phyloP scores from a whole-genome alignment of 1,139 yeast species.

The Hansenula lynferdii region DNA sequence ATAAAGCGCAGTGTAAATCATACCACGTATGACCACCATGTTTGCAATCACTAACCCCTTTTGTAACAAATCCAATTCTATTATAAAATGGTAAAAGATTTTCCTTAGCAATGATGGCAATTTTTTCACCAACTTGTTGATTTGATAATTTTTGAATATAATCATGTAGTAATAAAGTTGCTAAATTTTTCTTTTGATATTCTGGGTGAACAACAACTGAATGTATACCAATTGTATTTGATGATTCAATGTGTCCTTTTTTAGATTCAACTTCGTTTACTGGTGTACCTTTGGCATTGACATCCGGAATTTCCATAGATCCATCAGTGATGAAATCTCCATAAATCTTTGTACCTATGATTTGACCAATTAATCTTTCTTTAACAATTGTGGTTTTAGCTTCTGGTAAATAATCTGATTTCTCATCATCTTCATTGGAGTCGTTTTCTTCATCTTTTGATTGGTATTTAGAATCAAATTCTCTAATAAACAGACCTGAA shows the following conservation, averaged over 20 bases:
- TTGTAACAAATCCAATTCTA: conserved; percentile 67
- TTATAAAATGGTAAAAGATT: conserved; percentile 71
- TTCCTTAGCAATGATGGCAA: conserved; percentile 70
- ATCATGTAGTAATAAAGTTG: conserved; percentile 79
- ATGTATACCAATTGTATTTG: conserved; percentile 76
- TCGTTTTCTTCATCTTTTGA: conserved; percentile 29
- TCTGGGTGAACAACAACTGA: conserved; percentile 74
- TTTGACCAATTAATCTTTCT: conserved; percentile 78
- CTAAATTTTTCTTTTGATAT: conserved; percentile 78
- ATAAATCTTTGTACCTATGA: conserved; percentile 74
- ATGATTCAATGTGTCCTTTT: conserved; percentile 75
- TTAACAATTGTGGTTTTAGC: conserved; percentile 44
- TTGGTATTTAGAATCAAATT: conserved; percentile 34
- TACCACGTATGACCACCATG: conserved; percentile 64
- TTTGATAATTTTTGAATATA: conserved; percentile 86
- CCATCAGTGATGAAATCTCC: conserved; percentile 51
- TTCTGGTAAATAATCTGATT: conserved; percentile 39
- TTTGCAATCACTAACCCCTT: conserved; percentile 55
- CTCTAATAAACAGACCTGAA: conserved; percentile 79
- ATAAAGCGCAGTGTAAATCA: conserved; percentile 58
- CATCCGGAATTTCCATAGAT: conserved; percentile 59
- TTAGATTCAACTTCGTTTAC: conserved; percentile 28
- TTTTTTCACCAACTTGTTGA: conserved; percentile 78
- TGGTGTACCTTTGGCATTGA: conserved; percentile 22
- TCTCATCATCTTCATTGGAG: conserved; percentile 24